Conservation (phyloP, 768 basidiomycete genomes). For the Tylopilus sp. region DNA sequence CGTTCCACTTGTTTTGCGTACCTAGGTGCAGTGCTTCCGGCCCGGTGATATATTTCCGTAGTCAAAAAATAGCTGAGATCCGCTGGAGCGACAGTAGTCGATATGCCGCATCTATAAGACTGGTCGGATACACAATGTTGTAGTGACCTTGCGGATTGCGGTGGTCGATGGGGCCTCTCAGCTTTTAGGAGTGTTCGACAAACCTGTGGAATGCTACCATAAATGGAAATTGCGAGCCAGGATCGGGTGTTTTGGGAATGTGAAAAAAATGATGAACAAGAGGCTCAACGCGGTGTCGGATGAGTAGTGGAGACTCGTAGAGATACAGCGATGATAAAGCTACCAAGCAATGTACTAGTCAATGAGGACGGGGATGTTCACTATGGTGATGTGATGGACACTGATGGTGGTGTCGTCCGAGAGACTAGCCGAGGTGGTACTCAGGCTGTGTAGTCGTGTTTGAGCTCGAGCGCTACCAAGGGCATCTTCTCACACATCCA, state of each 20-base stretch:
- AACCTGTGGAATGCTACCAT: slow-evolving; percentile 14
- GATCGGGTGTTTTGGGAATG: slow-evolving; percentile 21
- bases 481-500: slow-evolving; percentile 29
- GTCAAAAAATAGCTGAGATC: neutral
- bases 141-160: neutral
- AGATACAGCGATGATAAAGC: too few relatives aligned
- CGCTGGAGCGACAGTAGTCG: too few relatives aligned
- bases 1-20: neutral
- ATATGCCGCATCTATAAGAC: too few relatives aligned
- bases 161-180: too few relatives aligned
- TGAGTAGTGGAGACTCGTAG: neutral
- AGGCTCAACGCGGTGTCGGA: slow-evolving; percentile 23
- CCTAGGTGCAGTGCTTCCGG: neutral
- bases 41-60: neutral
- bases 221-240: slow-evolving; percentile 21
- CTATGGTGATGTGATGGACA: too few relatives aligned
- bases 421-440: slow-evolving; percentile 9
- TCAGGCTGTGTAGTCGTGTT: slow-evolving; percentile 32
- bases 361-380: neutral
- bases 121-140: too few relatives aligned
- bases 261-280: slow-evolving; percentile 19
- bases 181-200: neutral
- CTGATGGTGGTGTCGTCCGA: too few relatives aligned
- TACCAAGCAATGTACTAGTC: neutral
- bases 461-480: slow-evolving; percentile 19